These are phyloP conservation scores for Dictyophora rubrovolvata DNA, from an alignment of 768 basidiomycete genomes.

Conservation along the genomic window DNA sequence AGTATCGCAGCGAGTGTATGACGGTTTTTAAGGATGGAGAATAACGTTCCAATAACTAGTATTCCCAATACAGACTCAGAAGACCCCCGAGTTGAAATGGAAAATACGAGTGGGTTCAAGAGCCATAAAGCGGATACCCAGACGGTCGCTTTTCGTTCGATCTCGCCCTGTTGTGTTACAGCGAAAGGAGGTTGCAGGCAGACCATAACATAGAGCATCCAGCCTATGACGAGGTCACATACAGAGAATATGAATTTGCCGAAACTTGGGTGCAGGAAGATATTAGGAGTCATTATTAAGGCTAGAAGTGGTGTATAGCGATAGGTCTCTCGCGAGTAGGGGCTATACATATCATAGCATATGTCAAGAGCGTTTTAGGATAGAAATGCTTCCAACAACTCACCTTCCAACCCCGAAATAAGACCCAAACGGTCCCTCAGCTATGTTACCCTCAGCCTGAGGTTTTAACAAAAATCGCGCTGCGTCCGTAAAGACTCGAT, in stretches of 20 bases:
- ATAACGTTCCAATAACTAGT: conserved; percentile 64
- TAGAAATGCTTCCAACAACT: conserved; percentile 23
- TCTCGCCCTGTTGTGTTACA: conserved; percentile 14
- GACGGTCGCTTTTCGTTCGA: conserved; percentile 33
- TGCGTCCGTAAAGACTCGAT: conserved; percentile 91
- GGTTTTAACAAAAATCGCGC: conserved; percentile 56
- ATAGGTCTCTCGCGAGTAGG: conserved; percentile 86
- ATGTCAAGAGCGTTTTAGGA: not conserved
- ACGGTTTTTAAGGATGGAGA: conserved; percentile 42
- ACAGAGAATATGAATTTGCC: conserved; percentile 84
- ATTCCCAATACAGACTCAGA: conserved; percentile 83
- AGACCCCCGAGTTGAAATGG: conserved; percentile 94
- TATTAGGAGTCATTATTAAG: conserved; percentile 70
- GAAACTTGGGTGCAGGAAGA: conserved; percentile 70
- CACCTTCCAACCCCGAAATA: conserved; percentile 61
- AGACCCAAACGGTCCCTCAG: conserved; percentile 48
- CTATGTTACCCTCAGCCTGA: conserved; percentile 29
- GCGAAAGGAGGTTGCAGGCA: conserved; percentile 45
- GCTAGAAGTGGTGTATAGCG: conserved; percentile 94
- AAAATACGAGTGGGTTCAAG: conserved; percentile 88
- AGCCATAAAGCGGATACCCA: conserved; percentile 61
- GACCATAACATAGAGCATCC: conserved; percentile 26
- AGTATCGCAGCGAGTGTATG: conserved; percentile 62
- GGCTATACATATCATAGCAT: conserved; percentile 35
- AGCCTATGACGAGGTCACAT: conserved; percentile 73